Base-by-base conservation (phyloP, 2,329 filamentous ascomycete genomes). In the Botrytis pseudocinerea region DNA sequence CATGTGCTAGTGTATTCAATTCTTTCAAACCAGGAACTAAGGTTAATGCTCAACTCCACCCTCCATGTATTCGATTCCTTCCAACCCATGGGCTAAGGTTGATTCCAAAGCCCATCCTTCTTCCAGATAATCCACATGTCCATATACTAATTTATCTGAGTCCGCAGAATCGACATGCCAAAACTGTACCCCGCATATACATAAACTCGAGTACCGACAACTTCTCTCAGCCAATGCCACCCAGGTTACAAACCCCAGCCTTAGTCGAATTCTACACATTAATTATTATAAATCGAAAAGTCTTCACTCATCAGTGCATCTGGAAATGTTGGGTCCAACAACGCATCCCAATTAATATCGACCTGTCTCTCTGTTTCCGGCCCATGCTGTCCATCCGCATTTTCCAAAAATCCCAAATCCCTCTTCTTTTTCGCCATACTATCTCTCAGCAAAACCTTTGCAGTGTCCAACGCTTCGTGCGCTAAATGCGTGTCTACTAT, bases 311-410 rank as follows among this genome's bases (percentile, higher is more conserved):
- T 72, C 28, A 72, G 46, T 1, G 70, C 48, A n/a, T 72, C 70
- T 0, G 70, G 70, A 40, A 72, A 68, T 6, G 22, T 68, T 18
- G 76, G 77, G 69, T 78, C 76, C 22, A 78, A 48, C 63, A 77
- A 51, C 7, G 76, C 75, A 72, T 78, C 77, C 77, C 77, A 77
- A 69, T 77, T 73, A 38, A 77, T 74, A 59, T 75, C 73, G 12
- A 54, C 69, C 20, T 70, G 57, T 2, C 70, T 48, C n/a, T 68
- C 57, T 66, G 68, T 35, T 32, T 76, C 70, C 2, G 65, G 59
- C 7, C 60, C 66, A 46, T 72, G 69, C 28, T 40, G 66, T 1
- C 64, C 72, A 51, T 70, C 59, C 6, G 60, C 57, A 44, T 73
- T 68, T 60, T 77, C 74, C 28, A 79, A 73, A 44, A 59, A 73